phyloP scores from a whole-genome alignment of 1,284 basidiomycete species.

The Pseudozyma thailandica region DNA sequence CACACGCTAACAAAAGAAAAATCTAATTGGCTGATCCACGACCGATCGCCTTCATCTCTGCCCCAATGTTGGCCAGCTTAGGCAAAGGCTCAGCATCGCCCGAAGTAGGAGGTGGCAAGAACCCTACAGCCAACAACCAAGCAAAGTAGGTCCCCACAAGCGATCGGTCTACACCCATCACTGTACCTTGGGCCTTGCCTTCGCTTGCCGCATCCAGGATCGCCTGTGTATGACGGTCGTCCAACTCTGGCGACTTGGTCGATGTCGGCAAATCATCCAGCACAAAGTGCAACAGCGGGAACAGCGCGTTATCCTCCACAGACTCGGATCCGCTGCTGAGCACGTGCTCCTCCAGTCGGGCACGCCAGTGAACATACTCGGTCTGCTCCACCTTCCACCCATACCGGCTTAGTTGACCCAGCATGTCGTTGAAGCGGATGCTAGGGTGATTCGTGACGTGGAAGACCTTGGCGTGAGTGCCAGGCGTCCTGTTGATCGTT shows the following conservation, averaged over 20 bases:
- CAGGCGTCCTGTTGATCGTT: slow-evolving; percentile 71
- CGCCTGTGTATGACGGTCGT: slow-evolving; percentile 82
- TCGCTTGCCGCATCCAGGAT: slow-evolving; percentile 74
- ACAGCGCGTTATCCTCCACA: slow-evolving; percentile 91
- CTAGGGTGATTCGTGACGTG: slow-evolving; percentile 89
- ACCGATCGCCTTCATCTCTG: slow-evolving; percentile 62
- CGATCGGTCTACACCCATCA: slow-evolving; percentile 79
- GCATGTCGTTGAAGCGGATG: slow-evolving; percentile 89
- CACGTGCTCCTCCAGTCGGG: slow-evolving; percentile 91
- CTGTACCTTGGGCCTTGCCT: slow-evolving; percentile 66
- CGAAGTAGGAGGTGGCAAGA: slow-evolving; percentile 72
- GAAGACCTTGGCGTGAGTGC: slow-evolving; percentile 76
- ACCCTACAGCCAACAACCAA: slow-evolving; percentile 89
- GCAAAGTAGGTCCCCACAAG: slow-evolving; percentile 90
- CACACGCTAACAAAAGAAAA: not conserved
- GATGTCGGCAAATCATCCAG: slow-evolving; percentile 95
- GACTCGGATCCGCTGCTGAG: slow-evolving; percentile 70
- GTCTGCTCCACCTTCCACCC: slow-evolving; percentile 82
- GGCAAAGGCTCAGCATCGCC: slow-evolving; percentile 53
- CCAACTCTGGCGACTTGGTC: slow-evolving; percentile 91
- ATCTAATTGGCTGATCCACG: slow-evolving; percentile 62
- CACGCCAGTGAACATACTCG: slow-evolving; percentile 93
- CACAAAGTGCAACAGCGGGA: slow-evolving; percentile 96
- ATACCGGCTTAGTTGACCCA: slow-evolving; percentile 79
- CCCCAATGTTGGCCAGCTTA: slow-evolving; percentile 43